A percentile compares a stretch with the other conserved stretches of the same genome.
These are phyloP conservation scores for Allodekkera sacchari DNA, from an alignment of 805 yeast genomes.

Conservation along the genomic window DNA sequence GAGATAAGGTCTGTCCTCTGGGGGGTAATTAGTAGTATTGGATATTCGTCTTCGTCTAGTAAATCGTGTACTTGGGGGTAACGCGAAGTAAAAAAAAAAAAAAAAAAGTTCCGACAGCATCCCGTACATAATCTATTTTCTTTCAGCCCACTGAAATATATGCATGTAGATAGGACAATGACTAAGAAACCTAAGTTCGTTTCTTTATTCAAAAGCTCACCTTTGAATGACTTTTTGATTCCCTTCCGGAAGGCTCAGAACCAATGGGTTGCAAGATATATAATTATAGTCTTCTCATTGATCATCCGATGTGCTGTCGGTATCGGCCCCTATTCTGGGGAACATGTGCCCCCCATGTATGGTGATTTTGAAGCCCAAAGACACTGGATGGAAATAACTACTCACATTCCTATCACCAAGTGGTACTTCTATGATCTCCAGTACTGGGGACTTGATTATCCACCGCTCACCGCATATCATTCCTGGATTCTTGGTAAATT, in stretches of 20 bases:
- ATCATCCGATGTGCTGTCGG: conserved; percentile 81
- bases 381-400: conserved; percentile 94
- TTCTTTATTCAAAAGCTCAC: conserved; percentile 38
- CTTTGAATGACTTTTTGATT: conserved; percentile 67
- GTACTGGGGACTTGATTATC: conserved; percentile 97
- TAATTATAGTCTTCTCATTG: conserved; percentile 62
- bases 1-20: no score
- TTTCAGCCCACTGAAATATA: no score
- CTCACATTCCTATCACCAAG: conserved; percentile 54
- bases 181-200: conserved; percentile 19
- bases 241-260: conserved; percentile 75
- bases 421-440: conserved; percentile 90
- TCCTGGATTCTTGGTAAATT: conserved; percentile 71
- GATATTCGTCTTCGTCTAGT: no score
- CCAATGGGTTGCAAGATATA: conserved; percentile 86
- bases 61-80: no score
- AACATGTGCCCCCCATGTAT: conserved; percentile 60
- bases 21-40: no score
- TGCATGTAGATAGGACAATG: no score
- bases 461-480: conserved; percentile 93
- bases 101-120: no score
- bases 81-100: no score
- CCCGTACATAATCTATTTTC: no score
- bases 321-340: conserved; percentile 81
- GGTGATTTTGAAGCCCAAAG: conserved; percentile 98